Percentiles rank a stretch among this genome's conserved stretches.
Evolutionary conservation across 208 protist genomes (phyloP).

Genomic region (Angomonas ambiguus): DNA sequence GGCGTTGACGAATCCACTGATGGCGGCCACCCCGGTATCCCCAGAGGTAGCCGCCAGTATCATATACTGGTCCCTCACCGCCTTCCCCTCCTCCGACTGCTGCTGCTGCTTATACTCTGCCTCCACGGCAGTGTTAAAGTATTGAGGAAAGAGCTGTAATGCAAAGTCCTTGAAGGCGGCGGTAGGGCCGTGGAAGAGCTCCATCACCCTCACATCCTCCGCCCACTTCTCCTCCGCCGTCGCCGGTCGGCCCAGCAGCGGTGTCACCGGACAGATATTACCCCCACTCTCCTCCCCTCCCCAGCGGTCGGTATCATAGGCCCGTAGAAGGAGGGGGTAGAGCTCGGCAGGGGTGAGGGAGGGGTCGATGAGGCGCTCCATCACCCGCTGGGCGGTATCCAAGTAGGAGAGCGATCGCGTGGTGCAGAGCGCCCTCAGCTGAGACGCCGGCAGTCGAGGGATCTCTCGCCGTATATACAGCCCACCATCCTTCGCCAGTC

Average conservation of each 20-base stretch:
- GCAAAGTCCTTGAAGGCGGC: slow-evolving; percentile 91
- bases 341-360: slow-evolving; percentile 50
- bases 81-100: neutral
- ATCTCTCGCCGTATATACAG: slow-evolving; percentile 69
- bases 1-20: slow-evolving; percentile 81
- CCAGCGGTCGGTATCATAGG: slow-evolving; percentile 72
- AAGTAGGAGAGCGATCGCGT: slow-evolving; percentile 53
- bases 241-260: slow-evolving; percentile 14
- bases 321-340: slow-evolving; percentile 47
- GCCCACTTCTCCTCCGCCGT: slow-evolving; percentile 16
- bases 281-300: slow-evolving; percentile 23
- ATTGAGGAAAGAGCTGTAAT: slow-evolving; percentile 84
- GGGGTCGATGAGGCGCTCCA: slow-evolving; percentile 73
- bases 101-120: slow-evolving; percentile 11
- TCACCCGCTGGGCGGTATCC: slow-evolving; percentile 56
- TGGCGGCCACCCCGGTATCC: slow-evolving; percentile 85
- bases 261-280: slow-evolving; percentile 69
- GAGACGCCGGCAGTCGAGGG: slow-evolving; percentile 52
- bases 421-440: slow-evolving; percentile 51
- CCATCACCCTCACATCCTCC: slow-evolving; percentile 49
- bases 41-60: slow-evolving; percentile 89
- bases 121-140: slow-evolving; percentile 57
- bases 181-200: slow-evolving; percentile 89
- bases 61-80: slow-evolving; percentile 31
- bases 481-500: slow-evolving; percentile 74